Evolutionary conservation across 164 flowering plant genomes (phyloP), one percentile per base, ranked within the genome.

Genomic region (Litsea cubeba): DNA sequence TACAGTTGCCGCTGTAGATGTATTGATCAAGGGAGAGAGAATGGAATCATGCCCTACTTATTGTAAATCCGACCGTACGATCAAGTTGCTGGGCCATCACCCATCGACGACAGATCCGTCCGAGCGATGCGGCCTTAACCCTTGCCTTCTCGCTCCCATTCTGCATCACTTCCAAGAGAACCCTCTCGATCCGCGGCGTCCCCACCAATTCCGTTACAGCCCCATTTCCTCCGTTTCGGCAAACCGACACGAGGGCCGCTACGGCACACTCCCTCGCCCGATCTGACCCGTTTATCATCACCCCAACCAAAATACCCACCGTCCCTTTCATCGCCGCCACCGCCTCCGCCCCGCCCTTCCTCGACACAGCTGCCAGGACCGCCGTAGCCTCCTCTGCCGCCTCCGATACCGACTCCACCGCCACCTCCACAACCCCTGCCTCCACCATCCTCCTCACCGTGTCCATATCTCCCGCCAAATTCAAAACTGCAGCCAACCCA

Each of bases 391-490:
- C 97, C 64, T 91, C 98, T 26, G 89, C 85, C 26, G 86, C 23
- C 76, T 54, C 83, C 3, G 79, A 79, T 54, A 82, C 83, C 7
- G 79, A 78, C 1, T 77, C 82, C 82, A 82, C 76, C 2, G 80
- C 82, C 83, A 80, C 80, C 3, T 86, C 89, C 82, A 88, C 85
- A 70, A 84, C 88, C 14, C 97, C 98, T 10, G 71, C 86, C 18
- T 90, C 97, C 10, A 94, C 62, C 40, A 91, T 74, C 81, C 76
- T 85, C 76, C 77, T 89, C 2, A 87, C 87, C 0, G 85, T 74
- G 71, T 91, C 97, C 71, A 88, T 83, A 0, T 90, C 95, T 26
- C 83, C 89, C 63, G 97, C 94, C 82, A 94, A 78, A 71, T 83
- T 87, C 81, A 87, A 58, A 46, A 94, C 88, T 0, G 97, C 93